A percentile compares a stretch with the other conserved stretches of the same genome.
phyloP scores from a whole-genome alignment of 1,139 yeast species.

The Petasospora rhodanensis region DNA sequence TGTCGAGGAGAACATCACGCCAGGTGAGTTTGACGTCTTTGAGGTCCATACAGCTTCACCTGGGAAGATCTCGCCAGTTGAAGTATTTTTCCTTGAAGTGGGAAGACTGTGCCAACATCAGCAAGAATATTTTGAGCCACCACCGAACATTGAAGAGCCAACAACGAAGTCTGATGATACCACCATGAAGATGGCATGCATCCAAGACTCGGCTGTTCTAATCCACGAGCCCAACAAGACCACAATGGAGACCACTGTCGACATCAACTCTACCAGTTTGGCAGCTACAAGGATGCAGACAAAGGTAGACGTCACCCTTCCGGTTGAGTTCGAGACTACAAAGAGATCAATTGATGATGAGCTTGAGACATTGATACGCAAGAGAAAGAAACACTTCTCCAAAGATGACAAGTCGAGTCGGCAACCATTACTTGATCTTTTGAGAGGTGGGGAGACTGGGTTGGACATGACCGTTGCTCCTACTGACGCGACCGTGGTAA shows the following conservation, averaged over 20 bases:
- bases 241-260: not conserved
- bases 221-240: constrained; percentile 2
- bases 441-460: not conserved
- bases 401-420: not conserved
- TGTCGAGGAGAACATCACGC: too few relatives aligned
- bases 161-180: not conserved
- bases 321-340: not conserved
- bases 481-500: not conserved
- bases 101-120: too few relatives aligned
- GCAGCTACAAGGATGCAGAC: constrained; percentile 1
- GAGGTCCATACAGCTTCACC: too few relatives aligned
- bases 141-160: not conserved
- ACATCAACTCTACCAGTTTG: too few relatives aligned
- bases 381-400: constrained; percentile 4
- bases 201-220: constrained; percentile 10
- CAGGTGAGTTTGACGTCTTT: too few relatives aligned
- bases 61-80: too few relatives aligned
- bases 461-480: not conserved
- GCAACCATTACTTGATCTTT: constrained; percentile 9
- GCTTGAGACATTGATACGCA: constrained; percentile 25
- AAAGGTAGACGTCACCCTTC: not conserved
- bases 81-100: too few relatives aligned
- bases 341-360: constrained; percentile 17
- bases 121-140: too few relatives aligned
- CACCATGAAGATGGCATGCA: not conserved